Conservation (phyloP, 345 rosid genomes). For the Ceriops tagal region DNA sequence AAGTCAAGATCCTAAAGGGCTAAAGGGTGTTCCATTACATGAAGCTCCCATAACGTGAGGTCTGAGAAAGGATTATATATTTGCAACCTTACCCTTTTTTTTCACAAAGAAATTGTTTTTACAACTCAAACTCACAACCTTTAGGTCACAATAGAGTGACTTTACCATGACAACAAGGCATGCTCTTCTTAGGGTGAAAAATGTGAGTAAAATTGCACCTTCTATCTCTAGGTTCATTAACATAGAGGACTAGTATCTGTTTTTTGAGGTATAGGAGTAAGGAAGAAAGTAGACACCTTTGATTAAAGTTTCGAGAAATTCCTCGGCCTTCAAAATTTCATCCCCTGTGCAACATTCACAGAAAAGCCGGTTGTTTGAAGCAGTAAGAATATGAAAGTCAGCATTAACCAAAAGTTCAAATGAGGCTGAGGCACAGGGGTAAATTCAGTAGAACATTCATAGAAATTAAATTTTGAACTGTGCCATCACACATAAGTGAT, state of each 20-base stretch:
- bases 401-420: neutral
- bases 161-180: no score
- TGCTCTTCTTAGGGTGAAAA: neutral
- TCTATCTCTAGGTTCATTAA: neutral
- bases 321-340: slow-evolving; percentile 66
- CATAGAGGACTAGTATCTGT: neutral
- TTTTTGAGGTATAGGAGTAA: neutral
- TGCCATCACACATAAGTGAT: no score
- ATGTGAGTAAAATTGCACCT: neutral
- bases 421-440: neutral
- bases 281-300: slow-evolving; percentile 45
- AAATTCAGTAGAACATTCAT: neutral
- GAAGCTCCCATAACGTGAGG: no score
- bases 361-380: neutral
- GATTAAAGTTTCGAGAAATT: slow-evolving; percentile 67
- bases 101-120: no score
- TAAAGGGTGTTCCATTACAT: no score
- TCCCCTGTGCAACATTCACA: slow-evolving; percentile 45
- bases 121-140: no score
- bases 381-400: slow-evolving; percentile 4
- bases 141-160: no score
- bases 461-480: neutral
- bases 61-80: no score
- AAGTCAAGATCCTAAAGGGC: no score
- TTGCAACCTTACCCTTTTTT: no score